phyloP scores from a whole-genome alignment of 257 asterid genomes.

The Eustoma russellianum region DNA sequence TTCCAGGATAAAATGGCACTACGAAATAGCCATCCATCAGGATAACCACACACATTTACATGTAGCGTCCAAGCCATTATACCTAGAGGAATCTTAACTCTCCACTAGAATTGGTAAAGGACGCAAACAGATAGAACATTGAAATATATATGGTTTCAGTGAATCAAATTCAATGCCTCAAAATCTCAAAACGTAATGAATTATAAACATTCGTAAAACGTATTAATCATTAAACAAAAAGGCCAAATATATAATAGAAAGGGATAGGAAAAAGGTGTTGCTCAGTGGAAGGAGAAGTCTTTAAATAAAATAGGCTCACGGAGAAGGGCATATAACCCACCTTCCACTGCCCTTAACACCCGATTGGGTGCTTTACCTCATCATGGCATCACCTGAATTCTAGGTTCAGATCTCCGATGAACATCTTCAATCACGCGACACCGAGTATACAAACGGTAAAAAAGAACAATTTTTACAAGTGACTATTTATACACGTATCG shows the following conservation, averaged over 20 bases:
- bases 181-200: too few species aligned
- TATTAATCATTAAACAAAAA: neutral
- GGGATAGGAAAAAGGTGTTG: neutral
- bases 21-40: conserved; percentile 41
- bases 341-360: conserved; percentile 47
- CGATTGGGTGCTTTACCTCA: conserved; percentile 23
- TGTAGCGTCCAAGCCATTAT: conserved; percentile 83
- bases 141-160: neutral
- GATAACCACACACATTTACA: conserved; percentile 37
- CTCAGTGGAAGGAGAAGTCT: conserved; percentile 72
- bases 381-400: conserved; percentile 26
- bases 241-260: neutral
- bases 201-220: neutral
- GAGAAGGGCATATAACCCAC: conserved; percentile 9
- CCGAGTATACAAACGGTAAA: too few species aligned
- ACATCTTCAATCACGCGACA: too few species aligned
- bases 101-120: conserved; percentile 91
- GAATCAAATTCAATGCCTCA: too few species aligned
- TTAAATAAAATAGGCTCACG: conserved; percentile 33
- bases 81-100: conserved; percentile 36
- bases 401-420: too few species aligned
- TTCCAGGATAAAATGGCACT: conserved; percentile 67
- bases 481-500: too few species aligned
- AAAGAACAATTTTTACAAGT: too few species aligned
- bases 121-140: conserved; percentile 20